Conservation (phyloP, 163 green algal species). For the Scenedesmus sp. region DNA sequence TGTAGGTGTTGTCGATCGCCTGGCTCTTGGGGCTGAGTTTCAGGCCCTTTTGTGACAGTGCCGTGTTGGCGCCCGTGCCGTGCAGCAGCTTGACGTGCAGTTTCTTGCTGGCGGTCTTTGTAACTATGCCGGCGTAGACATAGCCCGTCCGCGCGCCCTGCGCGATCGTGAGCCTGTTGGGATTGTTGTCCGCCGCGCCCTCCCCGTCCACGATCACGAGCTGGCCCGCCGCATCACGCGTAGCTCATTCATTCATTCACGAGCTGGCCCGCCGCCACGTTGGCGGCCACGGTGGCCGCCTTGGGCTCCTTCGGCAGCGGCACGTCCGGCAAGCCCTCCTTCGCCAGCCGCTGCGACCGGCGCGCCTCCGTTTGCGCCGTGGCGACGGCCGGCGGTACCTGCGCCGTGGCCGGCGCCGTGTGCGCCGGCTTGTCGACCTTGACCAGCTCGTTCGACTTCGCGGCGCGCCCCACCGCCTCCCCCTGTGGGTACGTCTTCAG, state of each 20-base stretch:
- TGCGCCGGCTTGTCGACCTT: background rate
- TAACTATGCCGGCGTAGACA: background rate
- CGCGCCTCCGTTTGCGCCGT: background rate
- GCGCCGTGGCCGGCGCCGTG: no score
- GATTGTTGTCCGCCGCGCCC: background rate
- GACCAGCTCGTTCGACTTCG: background rate
- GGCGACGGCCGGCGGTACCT: background rate
- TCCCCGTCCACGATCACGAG: background rate
- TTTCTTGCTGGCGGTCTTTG: background rate
- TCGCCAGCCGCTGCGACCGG: background rate
- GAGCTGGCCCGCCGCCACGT: no score
- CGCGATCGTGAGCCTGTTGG: background rate
- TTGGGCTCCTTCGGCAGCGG: background rate
- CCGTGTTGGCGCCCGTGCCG: background rate
- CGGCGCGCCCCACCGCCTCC: background rate
- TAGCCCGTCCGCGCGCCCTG: background rate
- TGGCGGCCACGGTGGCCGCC: background rate
- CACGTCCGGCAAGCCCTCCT: background rate
- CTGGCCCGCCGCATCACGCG: background rate
- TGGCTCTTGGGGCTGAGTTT: background rate
- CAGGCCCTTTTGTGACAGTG: background rate
- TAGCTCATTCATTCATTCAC: no score
- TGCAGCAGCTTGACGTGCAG: background rate
- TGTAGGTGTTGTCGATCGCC: background rate
- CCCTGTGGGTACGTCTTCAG: slow-evolving; percentile 1